Base-by-base conservation (phyloP, 2,329 filamentous ascomycete species). In the Aspergillus pseudotamarii region DNA sequence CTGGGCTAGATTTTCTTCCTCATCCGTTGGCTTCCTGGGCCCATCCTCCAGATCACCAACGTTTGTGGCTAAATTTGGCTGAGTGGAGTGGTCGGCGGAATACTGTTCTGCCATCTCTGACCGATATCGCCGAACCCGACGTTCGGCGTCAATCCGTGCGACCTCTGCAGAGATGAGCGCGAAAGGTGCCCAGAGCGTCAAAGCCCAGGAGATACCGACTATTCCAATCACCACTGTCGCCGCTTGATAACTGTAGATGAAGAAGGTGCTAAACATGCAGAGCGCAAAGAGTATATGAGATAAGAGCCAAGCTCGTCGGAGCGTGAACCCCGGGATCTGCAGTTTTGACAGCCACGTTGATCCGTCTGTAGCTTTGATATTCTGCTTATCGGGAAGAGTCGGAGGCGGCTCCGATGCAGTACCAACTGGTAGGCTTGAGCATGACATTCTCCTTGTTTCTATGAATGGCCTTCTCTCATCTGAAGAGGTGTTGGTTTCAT, bases 151-250 rank as follows among this genome's bases (percentile, higher is more conserved):
- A 6, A 93, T 89, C 64, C 89, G 91, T 64, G 91, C 91, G 66
- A 98, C 94, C 77, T 98, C 94, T 6, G 92, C 92, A 53, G 92
- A 93, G 75, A 98, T 97, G 70, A 98, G 91, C 45, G 94, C 94
- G 81, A 94, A 98, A 0, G 94, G 94, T 0, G 94, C 94, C 94
- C 94, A 98, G 30, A 96, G 87, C 2, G 93, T 93, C 72, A 97
- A 82, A 26, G 94, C 93, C 94, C 94, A 98, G 1, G 92, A 93
- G 63, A 98, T 88, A 38, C 94, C 94, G 55, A 96, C 89, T 28
- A 95, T 81, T 1, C 89, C 92, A 61, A 97, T 90, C 38, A 97
- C 85, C 1, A 88, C 83, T 0, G 91, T 96, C 1, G 92, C 94
- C 11, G 85, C 87, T 61, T 86, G 82, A 9, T 93, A 89, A 2